These are phyloP conservation scores for Thymus quinquecostatus DNA, from an alignment of 257 asterid genomes.

Conservation along the genomic window DNA sequence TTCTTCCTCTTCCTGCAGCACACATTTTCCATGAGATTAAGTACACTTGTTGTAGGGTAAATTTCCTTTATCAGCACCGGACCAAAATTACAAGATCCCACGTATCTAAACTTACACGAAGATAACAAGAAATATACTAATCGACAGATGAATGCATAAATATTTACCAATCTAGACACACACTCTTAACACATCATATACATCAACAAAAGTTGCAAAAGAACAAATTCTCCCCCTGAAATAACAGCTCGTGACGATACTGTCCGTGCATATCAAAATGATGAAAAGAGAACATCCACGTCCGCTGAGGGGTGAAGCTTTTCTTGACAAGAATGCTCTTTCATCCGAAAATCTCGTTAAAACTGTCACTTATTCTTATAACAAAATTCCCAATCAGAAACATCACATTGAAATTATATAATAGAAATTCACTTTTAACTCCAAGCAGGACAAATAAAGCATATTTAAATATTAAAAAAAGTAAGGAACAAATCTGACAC, in stretches of 20 bases:
- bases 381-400: conserved; percentile 8
- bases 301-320: background rate
- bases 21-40: conserved; percentile 22
- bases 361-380: background rate
- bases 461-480: background rate
- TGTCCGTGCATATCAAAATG: background rate
- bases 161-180: background rate
- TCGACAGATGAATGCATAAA: background rate
- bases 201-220: background rate
- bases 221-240: background rate
- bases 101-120: conserved; percentile 8
- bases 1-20: conserved; percentile 47
- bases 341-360: background rate
- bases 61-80: background rate
- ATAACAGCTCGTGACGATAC: background rate
- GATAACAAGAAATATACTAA: background rate
- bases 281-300: background rate
- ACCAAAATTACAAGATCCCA: conserved; percentile 6
- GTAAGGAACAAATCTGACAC: background rate
- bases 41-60: background rate
- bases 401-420: background rate
- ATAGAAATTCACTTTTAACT: background rate
- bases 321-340: background rate
- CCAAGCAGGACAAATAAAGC: background rate
- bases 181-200: background rate